A percentile compares a stretch with the other conserved stretches of the same genome.
phyloP scores from a whole-genome alignment of 257 asterid species.

The Orobanche coerulescens region DNA sequence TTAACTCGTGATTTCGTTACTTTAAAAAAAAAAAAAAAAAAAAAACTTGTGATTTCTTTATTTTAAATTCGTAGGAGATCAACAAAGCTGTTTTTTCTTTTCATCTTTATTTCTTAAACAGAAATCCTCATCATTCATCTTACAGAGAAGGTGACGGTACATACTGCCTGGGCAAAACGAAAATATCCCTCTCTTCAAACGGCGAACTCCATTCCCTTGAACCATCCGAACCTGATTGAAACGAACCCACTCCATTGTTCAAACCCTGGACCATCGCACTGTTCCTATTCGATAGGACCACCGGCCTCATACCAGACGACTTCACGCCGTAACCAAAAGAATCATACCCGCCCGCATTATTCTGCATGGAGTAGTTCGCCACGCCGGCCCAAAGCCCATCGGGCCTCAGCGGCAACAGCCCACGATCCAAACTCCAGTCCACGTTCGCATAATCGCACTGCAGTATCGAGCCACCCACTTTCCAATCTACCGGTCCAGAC shows the following conservation, averaged over 20 bases:
- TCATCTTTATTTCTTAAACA: too few species aligned
- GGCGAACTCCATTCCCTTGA: constrained; percentile 71
- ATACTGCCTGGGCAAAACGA: constrained; percentile 60
- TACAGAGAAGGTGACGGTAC: constrained; percentile 60
- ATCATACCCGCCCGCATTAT: constrained; percentile 28
- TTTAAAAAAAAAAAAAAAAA: too few species aligned
- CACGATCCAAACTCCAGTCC: constrained; percentile 68
- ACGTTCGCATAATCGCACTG: constrained; percentile 53
- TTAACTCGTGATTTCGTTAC: too few species aligned
- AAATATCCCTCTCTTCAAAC: constrained; percentile 65
- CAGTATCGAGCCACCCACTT: constrained; percentile 32
- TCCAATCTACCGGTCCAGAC: constrained; percentile 55
- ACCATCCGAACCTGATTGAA: constrained; percentile 25
- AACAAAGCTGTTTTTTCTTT: too few species aligned
- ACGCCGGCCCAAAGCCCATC: constrained; percentile 30
- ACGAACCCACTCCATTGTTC: too few species aligned
- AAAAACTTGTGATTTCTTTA: too few species aligned
- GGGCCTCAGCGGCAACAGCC: constrained; percentile 25
- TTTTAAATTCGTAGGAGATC: too few species aligned
- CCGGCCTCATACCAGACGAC: constrained; percentile 36
- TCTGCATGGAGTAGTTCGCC: constrained; percentile 24
- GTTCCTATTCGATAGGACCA: constrained; percentile 30
- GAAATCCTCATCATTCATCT: too few species aligned
- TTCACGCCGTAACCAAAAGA: constrained; percentile 37
- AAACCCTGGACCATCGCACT: constrained; percentile 22